A percentile compares a stretch with the other conserved stretches of the same genome.
These are phyloP conservation scores for Leccinum aurantiacum DNA, from an alignment of 768 basidiomycete genomes.

Conservation along the genomic window DNA sequence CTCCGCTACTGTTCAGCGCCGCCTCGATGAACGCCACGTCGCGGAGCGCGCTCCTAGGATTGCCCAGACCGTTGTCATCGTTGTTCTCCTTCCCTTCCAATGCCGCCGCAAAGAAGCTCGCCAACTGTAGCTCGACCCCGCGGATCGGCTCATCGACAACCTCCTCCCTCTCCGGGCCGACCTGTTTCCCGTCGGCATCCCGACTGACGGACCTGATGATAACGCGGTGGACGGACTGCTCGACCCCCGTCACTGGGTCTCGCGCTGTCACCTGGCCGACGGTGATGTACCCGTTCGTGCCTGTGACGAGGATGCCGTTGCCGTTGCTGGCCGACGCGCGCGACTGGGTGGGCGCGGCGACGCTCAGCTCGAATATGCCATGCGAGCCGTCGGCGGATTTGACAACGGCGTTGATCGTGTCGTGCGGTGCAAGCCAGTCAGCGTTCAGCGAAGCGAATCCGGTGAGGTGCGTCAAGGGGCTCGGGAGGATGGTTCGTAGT, in stretches of 20 bases:
- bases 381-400: constrained; percentile 49
- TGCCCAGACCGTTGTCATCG: constrained; percentile 43
- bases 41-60: constrained; percentile 59
- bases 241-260: constrained; percentile 25
- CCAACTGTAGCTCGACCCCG: constrained; percentile 59
- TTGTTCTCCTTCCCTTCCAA: constrained; percentile 44
- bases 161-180: constrained; percentile 39
- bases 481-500: constrained; percentile 58
- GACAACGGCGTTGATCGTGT: constrained; percentile 67
- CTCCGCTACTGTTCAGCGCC: constrained; percentile 64
- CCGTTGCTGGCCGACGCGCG: constrained; percentile 31
- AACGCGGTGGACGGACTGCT: constrained; percentile 36
- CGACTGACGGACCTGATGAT: constrained; percentile 36
- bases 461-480: constrained; percentile 52
- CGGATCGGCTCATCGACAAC: constrained; percentile 45
- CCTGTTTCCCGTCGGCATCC: constrained; percentile 19
- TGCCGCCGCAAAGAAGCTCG: constrained; percentile 59
- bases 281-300: constrained; percentile 61
- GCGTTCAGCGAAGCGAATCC: constrained; percentile 69
- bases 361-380: constrained; percentile 64
- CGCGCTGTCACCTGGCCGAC: constrained; percentile 35
- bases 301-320: constrained; percentile 49
- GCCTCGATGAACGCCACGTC: constrained; percentile 85
- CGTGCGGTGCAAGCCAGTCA: constrained; percentile 71
- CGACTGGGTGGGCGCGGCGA: constrained; percentile 51